These are phyloP conservation scores for Eragrostis tef DNA, from an alignment of 202 grass and related monocot genomes.

Conservation along the genomic window DNA sequence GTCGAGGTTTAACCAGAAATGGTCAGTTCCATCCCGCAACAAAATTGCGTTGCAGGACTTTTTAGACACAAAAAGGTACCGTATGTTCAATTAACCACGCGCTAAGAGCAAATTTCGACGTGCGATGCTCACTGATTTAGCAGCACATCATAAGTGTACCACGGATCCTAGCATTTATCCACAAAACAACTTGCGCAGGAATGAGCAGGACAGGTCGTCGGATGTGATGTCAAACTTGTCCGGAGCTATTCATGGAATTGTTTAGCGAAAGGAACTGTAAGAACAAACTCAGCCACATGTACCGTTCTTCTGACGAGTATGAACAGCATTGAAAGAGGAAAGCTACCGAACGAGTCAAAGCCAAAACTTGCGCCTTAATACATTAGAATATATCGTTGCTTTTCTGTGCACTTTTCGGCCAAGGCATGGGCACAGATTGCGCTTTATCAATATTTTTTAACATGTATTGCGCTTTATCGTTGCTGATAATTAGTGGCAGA, in stretches of 20 bases:
- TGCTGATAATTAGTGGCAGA: constrained; percentile 19
- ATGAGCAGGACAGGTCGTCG: background rate
- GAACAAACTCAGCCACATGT: constrained; percentile 33
- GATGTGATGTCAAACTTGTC: constrained; percentile 33
- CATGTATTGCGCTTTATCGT: background rate
- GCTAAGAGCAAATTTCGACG: background rate
- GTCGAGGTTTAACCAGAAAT: background rate
- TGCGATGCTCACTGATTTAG: background rate
- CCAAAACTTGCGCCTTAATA: constrained; percentile 4
- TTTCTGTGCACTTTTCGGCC: constrained; percentile 41
- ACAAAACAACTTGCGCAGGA: background rate
- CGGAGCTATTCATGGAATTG: background rate
- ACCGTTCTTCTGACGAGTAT: background rate
- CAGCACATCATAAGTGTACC: background rate
- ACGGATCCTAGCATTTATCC: constrained; percentile 27
- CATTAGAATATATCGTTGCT: constrained; percentile 27
- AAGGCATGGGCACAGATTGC: constrained; percentile 34
- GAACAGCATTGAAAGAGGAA: constrained; percentile 44
- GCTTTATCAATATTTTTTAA: constrained; percentile 8
- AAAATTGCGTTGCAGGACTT: background rate
- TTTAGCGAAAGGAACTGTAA: constrained; percentile 11
- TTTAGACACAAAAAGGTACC: background rate
- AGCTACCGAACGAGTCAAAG: constrained; percentile 36
- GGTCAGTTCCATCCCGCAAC: background rate
- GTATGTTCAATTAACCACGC: background rate